Percentiles rank a stretch among this genome's conserved stretches.
These are phyloP conservation scores for Aspergillus sp. DNA, from an alignment of 2,329 filamentous ascomycete species.

Conservation along the genomic window DNA sequence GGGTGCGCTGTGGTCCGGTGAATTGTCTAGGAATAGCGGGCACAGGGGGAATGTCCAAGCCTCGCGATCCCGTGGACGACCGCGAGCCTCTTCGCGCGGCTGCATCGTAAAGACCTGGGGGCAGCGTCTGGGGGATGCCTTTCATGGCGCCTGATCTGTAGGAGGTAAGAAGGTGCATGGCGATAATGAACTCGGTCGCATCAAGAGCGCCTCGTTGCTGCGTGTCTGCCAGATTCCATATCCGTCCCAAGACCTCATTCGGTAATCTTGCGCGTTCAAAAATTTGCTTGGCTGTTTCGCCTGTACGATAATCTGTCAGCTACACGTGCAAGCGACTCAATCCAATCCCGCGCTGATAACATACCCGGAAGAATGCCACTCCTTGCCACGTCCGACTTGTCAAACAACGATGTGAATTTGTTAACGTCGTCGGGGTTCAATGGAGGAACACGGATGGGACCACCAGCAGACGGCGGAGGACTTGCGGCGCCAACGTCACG, in stretches of 20 bases:
- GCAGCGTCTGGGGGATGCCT: conserved; percentile 70
- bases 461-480: conserved; percentile 43
- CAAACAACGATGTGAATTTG: conserved; percentile 85
- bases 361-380: conserved; percentile 66
- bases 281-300: conserved; percentile 83
- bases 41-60: conserved; percentile 47
- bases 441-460: conserved; percentile 77
- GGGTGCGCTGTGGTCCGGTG: conserved; percentile 54
- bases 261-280: conserved; percentile 89
- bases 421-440: conserved; percentile 80
- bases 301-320: conserved; percentile 33
- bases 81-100: conserved; percentile 62
- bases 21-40: conserved; percentile 75
- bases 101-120: conserved; percentile 81
- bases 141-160: conserved; percentile 79
- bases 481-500: conserved; percentile 41
- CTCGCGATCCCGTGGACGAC: conserved; percentile 48
- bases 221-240: conserved; percentile 92
- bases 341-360: conserved; percentile 1
- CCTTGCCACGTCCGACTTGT: conserved; percentile 68
- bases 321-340: background rate
- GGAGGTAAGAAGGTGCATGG: conserved; percentile 93
- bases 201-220: conserved; percentile 85
- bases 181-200: conserved; percentile 89
- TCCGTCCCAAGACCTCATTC: conserved; percentile 84